phyloP scores from a whole-genome alignment of 306 rosid species.

The Prosopis cineraria region DNA sequence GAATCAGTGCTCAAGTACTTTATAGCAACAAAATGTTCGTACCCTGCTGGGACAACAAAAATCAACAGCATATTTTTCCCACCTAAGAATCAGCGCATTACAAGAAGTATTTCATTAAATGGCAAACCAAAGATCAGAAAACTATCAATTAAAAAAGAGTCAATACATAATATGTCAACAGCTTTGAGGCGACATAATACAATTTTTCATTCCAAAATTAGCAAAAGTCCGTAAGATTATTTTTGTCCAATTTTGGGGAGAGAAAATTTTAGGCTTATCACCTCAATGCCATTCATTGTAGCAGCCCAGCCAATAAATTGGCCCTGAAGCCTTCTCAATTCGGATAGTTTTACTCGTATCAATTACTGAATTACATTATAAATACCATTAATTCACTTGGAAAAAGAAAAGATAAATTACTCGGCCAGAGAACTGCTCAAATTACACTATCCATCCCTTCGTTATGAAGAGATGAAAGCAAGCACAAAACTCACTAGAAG shows the following conservation, averaged over 20 bases:
- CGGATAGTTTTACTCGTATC: slow-evolving; percentile 1
- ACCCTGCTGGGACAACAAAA: slow-evolving; percentile 15
- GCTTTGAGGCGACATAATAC: slow-evolving; percentile 9
- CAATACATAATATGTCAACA: slow-evolving; percentile 6
- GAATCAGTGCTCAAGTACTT: slow-evolving; percentile 54
- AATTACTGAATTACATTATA: not conserved
- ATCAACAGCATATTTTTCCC: not conserved
- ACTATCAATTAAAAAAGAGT: not conserved
- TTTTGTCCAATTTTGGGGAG: not conserved
- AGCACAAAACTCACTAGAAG: too few relatives aligned
- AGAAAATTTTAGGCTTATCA: slow-evolving; percentile 18
- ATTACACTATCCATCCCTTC: too few relatives aligned
- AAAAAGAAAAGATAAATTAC: not conserved
- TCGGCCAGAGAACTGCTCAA: not conserved
- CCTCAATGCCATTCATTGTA: not conserved
- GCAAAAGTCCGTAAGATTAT: slow-evolving; percentile 12
- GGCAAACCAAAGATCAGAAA: not conserved
- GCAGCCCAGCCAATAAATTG: slow-evolving; percentile 16
- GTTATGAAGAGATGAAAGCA: too few relatives aligned
- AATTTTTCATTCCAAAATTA: not conserved
- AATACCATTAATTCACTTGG: not conserved
- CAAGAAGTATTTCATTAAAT: not conserved
- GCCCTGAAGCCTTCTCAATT: slow-evolving; percentile 22
- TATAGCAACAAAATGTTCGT: slow-evolving; percentile 23
- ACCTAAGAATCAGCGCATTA: slow-evolving; percentile 11